A percentile compares a stretch with the other conserved stretches of the same genome.
phyloP scores from a whole-genome alignment of 495 filamentous ascomycete genomes.

The Tuber microsphaerosporum region DNA sequence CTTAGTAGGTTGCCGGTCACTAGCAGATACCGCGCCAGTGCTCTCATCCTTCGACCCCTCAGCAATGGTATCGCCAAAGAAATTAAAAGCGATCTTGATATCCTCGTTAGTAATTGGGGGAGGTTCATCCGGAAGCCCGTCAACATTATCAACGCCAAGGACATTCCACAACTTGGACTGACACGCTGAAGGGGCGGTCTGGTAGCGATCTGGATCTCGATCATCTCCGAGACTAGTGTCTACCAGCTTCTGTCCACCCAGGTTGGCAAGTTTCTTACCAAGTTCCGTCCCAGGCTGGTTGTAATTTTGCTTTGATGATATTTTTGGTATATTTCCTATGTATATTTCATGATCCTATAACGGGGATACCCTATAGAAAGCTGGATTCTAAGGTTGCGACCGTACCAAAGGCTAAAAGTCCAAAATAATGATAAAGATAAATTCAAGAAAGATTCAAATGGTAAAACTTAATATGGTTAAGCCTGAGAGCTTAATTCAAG shows the following conservation, averaged over 20 bases:
- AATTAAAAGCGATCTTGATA: conserved; percentile 92
- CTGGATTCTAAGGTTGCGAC: no score
- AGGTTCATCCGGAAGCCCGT: conserved; percentile 87
- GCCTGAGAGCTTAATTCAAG: no score
- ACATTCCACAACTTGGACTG: conserved; percentile 94
- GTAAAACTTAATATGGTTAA: no score
- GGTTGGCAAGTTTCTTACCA: conserved; percentile 66
- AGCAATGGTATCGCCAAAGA: conserved; percentile 84
- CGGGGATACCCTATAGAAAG: no score
- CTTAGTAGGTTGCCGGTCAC: conserved; percentile 87
- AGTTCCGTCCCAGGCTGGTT: conserved; percentile 98
- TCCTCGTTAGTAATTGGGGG: conserved; percentile 95
- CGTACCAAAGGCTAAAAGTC: no score
- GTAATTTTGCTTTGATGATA: no score
- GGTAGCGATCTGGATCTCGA: conserved; percentile 92
- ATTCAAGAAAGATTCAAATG: no score
- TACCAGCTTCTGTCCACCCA: conserved; percentile 71
- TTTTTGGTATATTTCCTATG: no score
- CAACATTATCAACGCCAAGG: conserved; percentile 87
- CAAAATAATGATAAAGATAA: no score
- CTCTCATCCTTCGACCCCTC: conserved; percentile 77
- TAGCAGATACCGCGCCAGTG: conserved; percentile 82
- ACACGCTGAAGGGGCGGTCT: conserved; percentile 92
- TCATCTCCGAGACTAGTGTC: conserved; percentile 91
- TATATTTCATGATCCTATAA: no score